Conservation (phyloP, 2,329 filamentous ascomycete genomes). For the Cytospora piceicola region DNA sequence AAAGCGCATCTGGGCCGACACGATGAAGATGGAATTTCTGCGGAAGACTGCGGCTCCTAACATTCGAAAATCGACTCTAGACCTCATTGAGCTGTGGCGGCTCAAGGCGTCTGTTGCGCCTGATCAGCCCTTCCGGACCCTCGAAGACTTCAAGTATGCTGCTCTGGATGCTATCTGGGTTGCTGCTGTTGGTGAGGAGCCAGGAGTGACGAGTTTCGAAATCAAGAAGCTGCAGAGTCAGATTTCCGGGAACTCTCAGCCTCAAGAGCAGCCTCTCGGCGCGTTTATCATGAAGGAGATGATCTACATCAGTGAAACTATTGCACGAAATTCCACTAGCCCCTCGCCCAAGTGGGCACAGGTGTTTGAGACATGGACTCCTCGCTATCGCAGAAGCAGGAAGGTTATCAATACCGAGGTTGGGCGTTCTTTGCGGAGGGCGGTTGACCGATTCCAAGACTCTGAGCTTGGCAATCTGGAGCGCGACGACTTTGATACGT, state of each 20-base stretch:
- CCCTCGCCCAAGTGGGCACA: slow-evolving; percentile 1
- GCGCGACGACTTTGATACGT: slow-evolving; percentile 38
- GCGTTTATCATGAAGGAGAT: slow-evolving; percentile 15
- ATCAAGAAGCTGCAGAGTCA: slow-evolving; percentile 32
- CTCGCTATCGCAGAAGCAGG: slow-evolving; percentile 32
- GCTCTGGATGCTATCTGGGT: slow-evolving; percentile 47
- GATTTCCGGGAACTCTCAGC: neutral
- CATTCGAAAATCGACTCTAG: slow-evolving; percentile 33
- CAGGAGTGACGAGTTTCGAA: slow-evolving; percentile 37
- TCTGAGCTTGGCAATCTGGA: slow-evolving; percentile 31
- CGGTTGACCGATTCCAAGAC: slow-evolving; percentile 33
- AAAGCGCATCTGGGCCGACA: slow-evolving; percentile 38
- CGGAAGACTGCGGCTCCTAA: slow-evolving; percentile 37
- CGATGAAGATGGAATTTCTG: slow-evolving; percentile 40
- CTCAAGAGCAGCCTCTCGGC: slow-evolving; percentile 24
- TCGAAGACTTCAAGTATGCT: slow-evolving; percentile 41
- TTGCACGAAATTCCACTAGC: slow-evolving; percentile 10
- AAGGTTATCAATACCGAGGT: slow-evolving; percentile 33
- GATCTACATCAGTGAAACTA: slow-evolving; percentile 4
- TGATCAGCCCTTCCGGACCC: slow-evolving; percentile 39
- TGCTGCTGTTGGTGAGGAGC: slow-evolving; percentile 41
- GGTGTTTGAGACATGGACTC: slow-evolving; percentile 24
- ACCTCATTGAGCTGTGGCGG: slow-evolving; percentile 39
- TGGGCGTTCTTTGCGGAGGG: slow-evolving; percentile 32
- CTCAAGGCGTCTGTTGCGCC: slow-evolving; percentile 30